These are phyloP conservation scores for Schrenkiella parvula DNA, from an alignment of 345 rosid genomes.

Conservation along the genomic window DNA sequence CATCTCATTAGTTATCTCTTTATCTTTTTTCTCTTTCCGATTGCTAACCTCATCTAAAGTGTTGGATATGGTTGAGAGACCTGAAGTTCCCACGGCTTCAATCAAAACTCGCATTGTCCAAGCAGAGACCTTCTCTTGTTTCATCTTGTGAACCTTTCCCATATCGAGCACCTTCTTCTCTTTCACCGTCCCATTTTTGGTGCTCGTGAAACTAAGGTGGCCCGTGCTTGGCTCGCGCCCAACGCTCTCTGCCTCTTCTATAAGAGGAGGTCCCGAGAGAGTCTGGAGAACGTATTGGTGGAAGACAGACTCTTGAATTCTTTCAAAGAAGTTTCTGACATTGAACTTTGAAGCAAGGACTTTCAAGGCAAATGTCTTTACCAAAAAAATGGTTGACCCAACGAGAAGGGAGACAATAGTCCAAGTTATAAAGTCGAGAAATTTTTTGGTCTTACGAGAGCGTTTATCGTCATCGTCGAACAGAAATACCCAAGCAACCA, in stretches of 20 bases:
- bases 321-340: constrained; percentile 70
- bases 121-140: constrained; percentile 78
- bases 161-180: constrained; percentile 64
- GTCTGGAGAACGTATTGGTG: constrained; percentile 77
- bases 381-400: constrained; percentile 63
- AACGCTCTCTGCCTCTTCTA: constrained; percentile 58
- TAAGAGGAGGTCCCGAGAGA: constrained; percentile 65
- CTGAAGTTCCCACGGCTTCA: constrained; percentile 62
- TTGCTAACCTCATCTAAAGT: constrained; percentile 41
- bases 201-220: constrained; percentile 47
- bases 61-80: constrained; percentile 66
- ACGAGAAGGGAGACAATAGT: constrained; percentile 54
- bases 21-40: constrained; percentile 37
- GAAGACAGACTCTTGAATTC: constrained; percentile 85
- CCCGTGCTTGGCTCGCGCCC: constrained; percentile 44
- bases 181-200: constrained; percentile 40
- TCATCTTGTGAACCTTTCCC: constrained; percentile 68
- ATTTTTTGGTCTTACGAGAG: constrained; percentile 38
- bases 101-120: constrained; percentile 87
- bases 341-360: constrained; percentile 82
- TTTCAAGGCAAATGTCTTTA: constrained; percentile 68
- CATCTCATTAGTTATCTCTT: constrained; percentile 77
- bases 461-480: constrained; percentile 41
- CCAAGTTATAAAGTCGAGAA: constrained; percentile 53
- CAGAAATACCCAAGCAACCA: constrained; percentile 57